Evolutionary conservation across 768 basidiomycete species (phyloP).

Genomic region (Wakefieldia striispora): DNA sequence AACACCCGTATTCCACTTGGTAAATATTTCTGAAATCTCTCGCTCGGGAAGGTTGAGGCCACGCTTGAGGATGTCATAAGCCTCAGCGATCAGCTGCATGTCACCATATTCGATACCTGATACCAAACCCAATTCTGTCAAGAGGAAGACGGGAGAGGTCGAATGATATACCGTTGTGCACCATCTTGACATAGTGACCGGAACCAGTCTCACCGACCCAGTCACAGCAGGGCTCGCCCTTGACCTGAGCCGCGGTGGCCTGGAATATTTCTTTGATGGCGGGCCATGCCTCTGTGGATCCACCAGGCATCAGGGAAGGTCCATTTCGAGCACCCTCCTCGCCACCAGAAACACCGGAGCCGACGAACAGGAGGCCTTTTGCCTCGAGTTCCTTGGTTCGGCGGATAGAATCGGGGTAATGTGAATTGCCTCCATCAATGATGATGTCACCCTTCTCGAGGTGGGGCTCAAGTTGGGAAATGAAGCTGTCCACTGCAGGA

Average conservation of each 20-base stretch:
- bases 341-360: constrained; percentile 98
- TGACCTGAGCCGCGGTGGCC: constrained; percentile 91
- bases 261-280: constrained; percentile 99
- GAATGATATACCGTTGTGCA: constrained; percentile 76
- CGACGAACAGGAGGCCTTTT: constrained; percentile 96
- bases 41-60: constrained; percentile 82
- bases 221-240: constrained; percentile 97
- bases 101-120: constrained; percentile 99
- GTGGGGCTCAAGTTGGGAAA: constrained; percentile 80
- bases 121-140: constrained; percentile 3
- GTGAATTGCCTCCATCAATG: constrained; percentile 99
- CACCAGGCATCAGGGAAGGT: constrained; percentile 99
- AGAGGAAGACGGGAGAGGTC: not conserved
- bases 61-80: constrained; percentile 97
- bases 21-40: constrained; percentile 94
- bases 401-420: constrained; percentile 98
- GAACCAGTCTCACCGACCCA: constrained; percentile 98
- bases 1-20: constrained; percentile 96
- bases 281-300: constrained; percentile 91
- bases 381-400: constrained; percentile 89
- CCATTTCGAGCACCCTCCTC: constrained; percentile 98
- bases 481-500: constrained; percentile 93
- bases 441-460: constrained; percentile 97
- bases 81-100: constrained; percentile 99
- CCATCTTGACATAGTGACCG: constrained; percentile 99